Evolutionary conservation across 2,329 filamentous ascomycete species (phyloP), one percentile per base, ranked within the genome.

Genomic region (Byssoonygena ceratinophila): DNA sequence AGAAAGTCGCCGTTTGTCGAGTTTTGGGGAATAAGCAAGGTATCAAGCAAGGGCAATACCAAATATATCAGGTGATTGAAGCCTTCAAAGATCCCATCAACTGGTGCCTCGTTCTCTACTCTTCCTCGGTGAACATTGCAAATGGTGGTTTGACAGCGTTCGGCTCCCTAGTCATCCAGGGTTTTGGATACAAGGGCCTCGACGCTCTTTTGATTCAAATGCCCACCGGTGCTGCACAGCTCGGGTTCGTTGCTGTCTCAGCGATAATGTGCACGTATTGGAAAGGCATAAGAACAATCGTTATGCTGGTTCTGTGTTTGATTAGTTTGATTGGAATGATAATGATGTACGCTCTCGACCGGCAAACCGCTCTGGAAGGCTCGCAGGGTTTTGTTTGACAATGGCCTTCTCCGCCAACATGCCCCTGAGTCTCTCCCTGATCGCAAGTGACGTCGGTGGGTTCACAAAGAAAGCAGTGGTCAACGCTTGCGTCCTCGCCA

Each of bases 381-480:
- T 59, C 67, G 40, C 40, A n/a, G 40, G 40, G 6, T 44, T 44
- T 16, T 44, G 40, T 18, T 29, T 44, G 5, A 27, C 40, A n/a
- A 14, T 44, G 22, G 40, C 40, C 2, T 52, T 53, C 7, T 25
- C 18, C 14, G 31, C 44, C 22, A 40, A 40, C 27, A 18, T 43
- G 50, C 55, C 22, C 20, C 46, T 22, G n/a, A 36, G 27, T 9
- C 22, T 31, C 9, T 8, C 9, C 14, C 11, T 22, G 32, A 12
- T 31, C 14, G 25, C 16, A 2, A 37, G 29, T 22, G 37, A 52
- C 36, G 16, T 36, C 7, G 23, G 27, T 70, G 11, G 65, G 18
- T 23, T 40, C 31, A 80, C 78, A 1, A 82, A 82, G 61, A 81
- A 83, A 61, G 78, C 82, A 43, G 76, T 82, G 23, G 79, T 79